Evolutionary conservation across 116 monocot species (phyloP), one percentile per base, ranked within the genome.

Genomic region (Trichopus zeylanicus): DNA sequence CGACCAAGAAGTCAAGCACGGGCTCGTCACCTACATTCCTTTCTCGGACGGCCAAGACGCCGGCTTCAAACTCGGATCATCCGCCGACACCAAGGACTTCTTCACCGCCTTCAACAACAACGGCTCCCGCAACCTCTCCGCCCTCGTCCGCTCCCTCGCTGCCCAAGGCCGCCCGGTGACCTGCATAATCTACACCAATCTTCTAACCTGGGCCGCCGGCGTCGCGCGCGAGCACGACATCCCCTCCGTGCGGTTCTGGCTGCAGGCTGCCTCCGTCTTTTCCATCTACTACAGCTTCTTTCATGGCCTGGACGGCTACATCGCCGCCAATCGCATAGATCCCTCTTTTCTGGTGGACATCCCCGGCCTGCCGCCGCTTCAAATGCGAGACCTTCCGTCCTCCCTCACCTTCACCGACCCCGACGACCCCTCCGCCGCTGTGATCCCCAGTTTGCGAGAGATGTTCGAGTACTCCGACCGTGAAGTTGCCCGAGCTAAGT

Each of bases 211-310:
- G 75, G 75, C 31, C 0, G 51, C 69, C 18, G 75, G 69, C 32
- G 58, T 75, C 23, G 75, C 75, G 20, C 63, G 53, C 4, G 29
- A 62, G 0, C 63, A 46, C 48, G 56, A 29, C 31, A 59, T 75
- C 63, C 69, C 64, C 8, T 69, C 69, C 9, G 38, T 48, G 1
- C 64, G 63, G 11, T 75, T 29, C 49, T 75, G 75, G 75, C 68
- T 75, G 37, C 75, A 75, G 59, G 59, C 75, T 7, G 64, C 63
- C 57, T 24, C 63, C 51, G 69, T 63, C 23, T 64, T 75, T 16
- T 62, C 75, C 59, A 59, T 64, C 32, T 75, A 68, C 56, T 53
- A 69, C 64, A 68, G 64, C 57, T 75, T 57, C 64, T 69, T 63
- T 51, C 61, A 64, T 37, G 75, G 68, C 57, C 31, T 52, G 49